Base-by-base conservation (phyloP, 371 early-diverging fungal genomes). In the Sporodiniella umbellata region DNA sequence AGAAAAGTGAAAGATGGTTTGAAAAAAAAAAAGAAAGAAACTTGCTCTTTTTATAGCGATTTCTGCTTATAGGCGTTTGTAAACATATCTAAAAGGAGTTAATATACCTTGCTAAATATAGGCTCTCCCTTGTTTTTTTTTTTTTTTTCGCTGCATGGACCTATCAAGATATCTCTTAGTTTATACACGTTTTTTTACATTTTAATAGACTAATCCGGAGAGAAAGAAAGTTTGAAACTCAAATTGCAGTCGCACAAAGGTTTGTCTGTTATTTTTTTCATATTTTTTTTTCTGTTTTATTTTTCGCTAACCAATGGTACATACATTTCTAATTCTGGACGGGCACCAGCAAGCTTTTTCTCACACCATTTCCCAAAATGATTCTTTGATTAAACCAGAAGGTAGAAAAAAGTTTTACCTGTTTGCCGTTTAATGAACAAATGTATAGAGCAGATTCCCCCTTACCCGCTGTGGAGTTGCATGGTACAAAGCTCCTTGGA, bases 401-500 rank as follows among this genome's bases (percentile, higher is more conserved):
- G 60, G 64, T 55, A 59, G 24, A 31, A 15, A 10, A n/a, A 1
- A 4, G n/a, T n/a, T n/a, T 17, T 11, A 18, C 26, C 22, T 26
- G 24, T 15, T 19, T 28, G n/a, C n/a, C n/a, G n/a, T 44, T 3
- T 28, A 26, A 2, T 23, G 25, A 19, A 17, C 14, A 18, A 46
- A 31, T 18, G 30, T 45, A 15, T 51, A 68, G 69, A 64, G 26
- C 56, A 53, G 42, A 40, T 68, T 7, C 70, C 70, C 33, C 60
- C 59, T 4, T 51, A 59, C 23, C 70, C 70, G 15, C 26, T 62
- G 33, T 69, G 70, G 70, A 42, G 66, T n/a, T 56, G 60, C 38
- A 69, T 69, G 60, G 70, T 69, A 2, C 55, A 62, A 28, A 45
- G 66, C 5, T 52, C 70, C 1, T 48, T 65, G 4, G 66, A 65